Evolutionary conservation across 352 stramenopile genomes (phyloP), one percentile per base, ranked within the genome.

Genomic region (Pythium brachiatum): DNA sequence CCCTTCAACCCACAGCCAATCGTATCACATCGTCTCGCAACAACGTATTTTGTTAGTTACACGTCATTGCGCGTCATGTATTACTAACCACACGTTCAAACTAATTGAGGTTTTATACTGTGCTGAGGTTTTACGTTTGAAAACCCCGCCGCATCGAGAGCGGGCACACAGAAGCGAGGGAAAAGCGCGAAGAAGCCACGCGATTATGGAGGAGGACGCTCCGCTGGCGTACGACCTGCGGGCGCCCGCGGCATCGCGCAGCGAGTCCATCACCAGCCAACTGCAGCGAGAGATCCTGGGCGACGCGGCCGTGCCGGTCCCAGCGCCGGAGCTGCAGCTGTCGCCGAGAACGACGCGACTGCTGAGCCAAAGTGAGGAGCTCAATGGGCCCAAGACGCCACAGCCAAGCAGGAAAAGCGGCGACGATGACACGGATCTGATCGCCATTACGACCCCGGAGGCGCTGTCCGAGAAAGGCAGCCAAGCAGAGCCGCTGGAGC

Each of bases 261-360:
- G 66, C 34, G 81, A 87, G 23, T 86, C 72, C 27, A 74, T 89
- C 59, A 80, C 76, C 8, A 78, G 72, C 48, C 74, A 83, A 62
- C 67, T 88, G 43, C 81, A 88, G 74, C 78, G 78, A 36, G 78
- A 88, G 69, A 83, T 91, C 29, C 63, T 89, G 52, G 68, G 70
- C 44, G 68, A 79, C 20, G 44, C 62, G 7, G 57, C 46, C 1
- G 26, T 54, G 2, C 26, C 32, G 21, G 8, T 39, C 1, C 20
- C 13, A 50, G 34, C 20, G 36, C 25, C 36, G 9, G n/a, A 21
- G 47, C 27, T 13, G 47, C 47, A 60, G 12, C 21, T 23, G 25
- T 36, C 43, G 31, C 18, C 38, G 29, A 36, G 16, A 38, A 39
- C 47, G 25, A 52, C 36, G 6, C 18, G 16, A 18, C 36, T 44